Percentiles rank a stretch among this genome's conserved stretches.
phyloP scores from a whole-genome alignment of 768 basidiomycete genomes.

The Rubroboletus satanas region DNA sequence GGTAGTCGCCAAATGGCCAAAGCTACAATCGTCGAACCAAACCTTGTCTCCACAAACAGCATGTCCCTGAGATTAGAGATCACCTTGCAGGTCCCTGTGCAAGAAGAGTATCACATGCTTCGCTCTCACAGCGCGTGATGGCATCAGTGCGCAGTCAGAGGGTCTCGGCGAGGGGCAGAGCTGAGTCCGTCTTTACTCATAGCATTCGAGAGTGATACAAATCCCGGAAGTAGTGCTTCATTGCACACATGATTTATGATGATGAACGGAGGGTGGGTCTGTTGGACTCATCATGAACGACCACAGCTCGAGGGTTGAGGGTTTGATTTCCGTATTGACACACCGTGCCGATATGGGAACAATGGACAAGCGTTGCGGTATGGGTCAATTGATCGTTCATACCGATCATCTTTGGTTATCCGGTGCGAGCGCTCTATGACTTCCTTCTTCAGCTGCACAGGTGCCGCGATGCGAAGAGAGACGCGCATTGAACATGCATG shows the following conservation, averaged over 20 bases:
- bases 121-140: not conserved
- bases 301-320: not conserved
- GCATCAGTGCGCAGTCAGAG: not conserved
- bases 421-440: not conserved
- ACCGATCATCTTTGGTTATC: not conserved
- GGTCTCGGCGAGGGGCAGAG: not conserved
- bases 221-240: not conserved
- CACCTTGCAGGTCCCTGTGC: not conserved
- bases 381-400: not conserved
- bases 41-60: not conserved
- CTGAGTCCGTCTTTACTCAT: not conserved
- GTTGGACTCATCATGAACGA: not conserved
- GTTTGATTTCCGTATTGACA: slow-evolving; percentile 6
- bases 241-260: not conserved
- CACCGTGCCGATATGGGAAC: not conserved
- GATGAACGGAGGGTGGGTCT: no score
- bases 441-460: not conserved
- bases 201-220: not conserved
- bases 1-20: not conserved
- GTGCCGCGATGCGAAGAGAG: not conserved
- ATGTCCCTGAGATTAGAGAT: not conserved
- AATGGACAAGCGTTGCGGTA: not conserved
- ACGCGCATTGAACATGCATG: not conserved
- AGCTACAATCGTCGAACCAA: not conserved
- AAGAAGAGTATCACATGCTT: not conserved